Conservation (phyloP, 495 filamentous ascomycete genomes). For the Cenococcum geophilum region DNA sequence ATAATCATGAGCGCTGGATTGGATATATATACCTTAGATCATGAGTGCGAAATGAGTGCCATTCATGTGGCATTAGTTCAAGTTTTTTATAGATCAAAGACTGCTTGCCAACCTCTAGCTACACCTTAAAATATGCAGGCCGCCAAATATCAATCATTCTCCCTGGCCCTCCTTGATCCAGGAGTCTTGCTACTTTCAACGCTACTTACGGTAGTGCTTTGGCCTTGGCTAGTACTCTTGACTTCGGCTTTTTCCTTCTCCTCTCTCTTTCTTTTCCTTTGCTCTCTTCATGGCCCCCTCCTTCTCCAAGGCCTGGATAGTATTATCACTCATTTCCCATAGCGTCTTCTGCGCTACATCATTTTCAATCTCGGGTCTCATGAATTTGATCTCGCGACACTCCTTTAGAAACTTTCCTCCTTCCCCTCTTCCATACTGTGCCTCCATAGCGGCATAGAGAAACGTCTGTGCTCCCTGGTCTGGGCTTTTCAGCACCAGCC, state of each 20-base stretch:
- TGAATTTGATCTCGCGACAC: slow-evolving; percentile 66
- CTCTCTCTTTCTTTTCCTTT: slow-evolving; percentile 60
- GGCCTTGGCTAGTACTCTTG: slow-evolving; percentile 33
- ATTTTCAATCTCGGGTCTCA: slow-evolving; percentile 67
- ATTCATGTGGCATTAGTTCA: too few species aligned
- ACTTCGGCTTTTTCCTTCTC: slow-evolving; percentile 40
- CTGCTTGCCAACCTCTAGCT: too few species aligned
- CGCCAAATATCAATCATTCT: neutral
- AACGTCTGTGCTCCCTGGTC: slow-evolving; percentile 81
- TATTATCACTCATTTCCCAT: slow-evolving; percentile 81
- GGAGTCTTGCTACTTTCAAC: slow-evolving; percentile 19
- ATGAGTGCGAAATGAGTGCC: too few species aligned
- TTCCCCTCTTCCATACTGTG: slow-evolving; percentile 51
- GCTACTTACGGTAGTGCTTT: neutral
- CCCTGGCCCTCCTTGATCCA: slow-evolving; percentile 23
- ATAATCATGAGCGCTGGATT: too few species aligned
- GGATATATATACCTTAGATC: too few species aligned
- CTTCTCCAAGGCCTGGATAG: slow-evolving; percentile 78
- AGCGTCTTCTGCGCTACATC: slow-evolving; percentile 72
- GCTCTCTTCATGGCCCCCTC: slow-evolving; percentile 63
- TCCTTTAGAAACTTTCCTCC: slow-evolving; percentile 80
- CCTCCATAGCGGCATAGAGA: slow-evolving; percentile 78
- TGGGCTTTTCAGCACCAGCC: slow-evolving; percentile 80
- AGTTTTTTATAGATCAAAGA: too few species aligned
- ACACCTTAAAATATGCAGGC: too few species aligned